These are phyloP conservation scores for Mercurialis annua DNA, from an alignment of 345 rosid genomes.

Conservation along the genomic window DNA sequence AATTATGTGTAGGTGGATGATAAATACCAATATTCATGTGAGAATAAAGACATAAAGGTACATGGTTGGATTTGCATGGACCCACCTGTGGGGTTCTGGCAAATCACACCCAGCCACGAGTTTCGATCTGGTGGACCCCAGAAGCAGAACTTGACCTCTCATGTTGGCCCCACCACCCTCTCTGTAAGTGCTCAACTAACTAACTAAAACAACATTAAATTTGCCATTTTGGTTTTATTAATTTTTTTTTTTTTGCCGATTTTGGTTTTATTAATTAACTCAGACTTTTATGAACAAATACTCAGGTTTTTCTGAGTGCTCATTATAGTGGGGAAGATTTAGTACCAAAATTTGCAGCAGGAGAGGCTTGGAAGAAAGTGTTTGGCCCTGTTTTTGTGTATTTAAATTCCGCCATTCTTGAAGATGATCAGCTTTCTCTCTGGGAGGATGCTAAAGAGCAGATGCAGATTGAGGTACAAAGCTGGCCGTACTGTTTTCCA, in stretches of 20 bases:
- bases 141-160: constrained; percentile 25
- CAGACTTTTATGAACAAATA: constrained; percentile 8
- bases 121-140: constrained; percentile 27
- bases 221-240: too few relatives aligned
- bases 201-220: neutral
- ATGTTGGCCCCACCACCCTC: constrained; percentile 29
- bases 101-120: constrained; percentile 28
- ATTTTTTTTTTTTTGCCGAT: neutral
- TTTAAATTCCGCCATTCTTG: constrained; percentile 55
- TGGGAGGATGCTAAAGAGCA: constrained; percentile 87
- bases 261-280: neutral
- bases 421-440: constrained; percentile 61
- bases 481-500: constrained; percentile 32
- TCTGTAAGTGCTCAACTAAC: constrained; percentile 15
- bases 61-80: constrained; percentile 27
- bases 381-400: constrained; percentile 91
- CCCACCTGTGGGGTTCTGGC: constrained; percentile 27
- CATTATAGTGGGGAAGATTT: constrained; percentile 86
- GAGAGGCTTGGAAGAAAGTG: constrained; percentile 87
- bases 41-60: constrained; percentile 16
- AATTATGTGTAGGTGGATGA: constrained; percentile 23
- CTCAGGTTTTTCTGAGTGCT: constrained; percentile 58
- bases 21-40: constrained; percentile 27
- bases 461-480: constrained; percentile 23
- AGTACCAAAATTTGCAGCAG: constrained; percentile 51